Conservation (phyloP, 2,329 filamentous ascomycete genomes). For the Aspergillus sp. region DNA sequence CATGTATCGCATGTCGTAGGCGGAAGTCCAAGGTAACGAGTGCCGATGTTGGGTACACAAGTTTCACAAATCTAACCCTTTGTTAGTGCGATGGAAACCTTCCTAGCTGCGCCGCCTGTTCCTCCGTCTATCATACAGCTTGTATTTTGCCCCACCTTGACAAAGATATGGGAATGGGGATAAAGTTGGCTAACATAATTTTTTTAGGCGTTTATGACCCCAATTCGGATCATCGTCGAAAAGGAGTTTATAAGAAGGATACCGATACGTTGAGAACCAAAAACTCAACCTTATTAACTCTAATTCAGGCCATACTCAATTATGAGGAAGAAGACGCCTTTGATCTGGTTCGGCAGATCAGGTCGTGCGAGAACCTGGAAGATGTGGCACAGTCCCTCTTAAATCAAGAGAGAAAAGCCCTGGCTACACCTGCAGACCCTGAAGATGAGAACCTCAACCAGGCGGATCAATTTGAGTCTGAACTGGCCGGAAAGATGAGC, state of each 20-base stretch:
- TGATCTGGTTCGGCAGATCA: constrained; percentile 78
- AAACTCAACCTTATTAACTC: constrained; percentile 84
- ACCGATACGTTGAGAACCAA: constrained; percentile 83
- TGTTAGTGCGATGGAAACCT: constrained; percentile 80
- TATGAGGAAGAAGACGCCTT: constrained; percentile 83
- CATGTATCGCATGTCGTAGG: constrained; percentile 75
- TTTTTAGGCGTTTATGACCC: constrained; percentile 87
- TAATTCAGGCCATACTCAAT: constrained; percentile 90
- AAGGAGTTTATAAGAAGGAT: constrained; percentile 95
- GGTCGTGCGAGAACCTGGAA: constrained; percentile 76
- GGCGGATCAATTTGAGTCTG: constrained; percentile 63
- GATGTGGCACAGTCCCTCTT: constrained; percentile 61
- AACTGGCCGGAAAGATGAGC: constrained; percentile 89
- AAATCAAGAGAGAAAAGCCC: constrained; percentile 51
- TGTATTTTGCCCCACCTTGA: constrained; percentile 28
- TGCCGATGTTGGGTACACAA: not conserved
- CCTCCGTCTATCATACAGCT: constrained; percentile 72
- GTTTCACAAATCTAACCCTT: constrained; percentile 5
- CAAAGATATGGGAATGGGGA: not conserved
- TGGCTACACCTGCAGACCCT: constrained; percentile 40
- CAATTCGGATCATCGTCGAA: constrained; percentile 91
- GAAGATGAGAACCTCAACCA: constrained; percentile 43
- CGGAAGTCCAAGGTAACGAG: constrained; percentile 68
- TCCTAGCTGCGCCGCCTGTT: constrained; percentile 92
- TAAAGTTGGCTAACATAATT: constrained; percentile 15